These are phyloP conservation scores for Vitis cinerea DNA, from an alignment of 164 flowering plant genomes.

Conservation along the genomic window DNA sequence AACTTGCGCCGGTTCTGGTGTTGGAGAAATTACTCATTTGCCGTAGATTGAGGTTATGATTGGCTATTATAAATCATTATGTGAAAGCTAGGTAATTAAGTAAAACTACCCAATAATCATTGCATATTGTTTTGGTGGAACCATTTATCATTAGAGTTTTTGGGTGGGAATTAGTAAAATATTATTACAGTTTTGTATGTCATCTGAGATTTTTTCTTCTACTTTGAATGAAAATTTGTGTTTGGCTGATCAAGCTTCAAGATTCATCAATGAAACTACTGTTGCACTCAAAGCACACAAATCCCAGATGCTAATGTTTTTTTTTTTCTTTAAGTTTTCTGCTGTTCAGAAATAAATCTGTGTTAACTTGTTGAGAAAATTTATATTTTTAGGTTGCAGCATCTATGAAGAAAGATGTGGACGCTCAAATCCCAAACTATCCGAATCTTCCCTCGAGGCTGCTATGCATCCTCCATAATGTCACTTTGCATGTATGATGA, in stretches of 20 bases:
- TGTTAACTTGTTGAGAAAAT: not conserved
- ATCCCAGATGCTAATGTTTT: not conserved
- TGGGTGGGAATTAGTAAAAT: too few species aligned
- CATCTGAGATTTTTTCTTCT: too few species aligned
- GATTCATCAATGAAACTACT: too few species aligned
- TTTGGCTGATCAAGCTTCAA: too few species aligned
- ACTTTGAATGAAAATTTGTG: too few species aligned
- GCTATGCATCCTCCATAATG: constrained; percentile 85
- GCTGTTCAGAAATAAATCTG: not conserved
- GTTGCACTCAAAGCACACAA: too few species aligned
- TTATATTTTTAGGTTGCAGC: constrained; percentile 82
- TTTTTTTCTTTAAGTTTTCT: not conserved
- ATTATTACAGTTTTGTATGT: too few species aligned
- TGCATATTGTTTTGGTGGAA: too few species aligned
- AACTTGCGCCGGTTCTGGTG: too few species aligned
- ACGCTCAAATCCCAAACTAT: constrained; percentile 90
- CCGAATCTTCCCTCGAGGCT: constrained; percentile 89
- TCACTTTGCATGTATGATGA: constrained; percentile 77
- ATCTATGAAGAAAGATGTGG: constrained; percentile 91
- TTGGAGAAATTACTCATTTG: not conserved
- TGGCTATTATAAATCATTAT: not conserved
- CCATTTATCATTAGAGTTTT: too few species aligned
- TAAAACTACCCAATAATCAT: too few species aligned
- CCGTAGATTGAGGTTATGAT: not conserved
- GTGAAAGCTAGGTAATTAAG: too few species aligned